Base-by-base conservation (phyloP, 2,329 filamentous ascomycete species). In the Colletotrichum gloeosporioides region DNA sequence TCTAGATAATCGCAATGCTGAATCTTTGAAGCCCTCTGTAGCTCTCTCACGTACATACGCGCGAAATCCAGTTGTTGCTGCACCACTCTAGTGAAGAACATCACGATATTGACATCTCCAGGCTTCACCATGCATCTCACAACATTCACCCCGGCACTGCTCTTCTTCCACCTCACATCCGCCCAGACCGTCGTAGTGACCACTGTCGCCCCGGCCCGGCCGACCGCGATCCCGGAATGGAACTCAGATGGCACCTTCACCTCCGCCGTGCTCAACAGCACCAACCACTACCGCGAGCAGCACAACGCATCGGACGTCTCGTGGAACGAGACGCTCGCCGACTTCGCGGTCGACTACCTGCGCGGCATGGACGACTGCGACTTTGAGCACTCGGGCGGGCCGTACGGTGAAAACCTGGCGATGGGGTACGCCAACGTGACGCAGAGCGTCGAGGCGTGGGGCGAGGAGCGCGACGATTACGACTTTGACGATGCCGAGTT, bases 401-500 rank as follows among this genome's bases (percentile, higher is more conserved):
- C 92, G 0, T 92, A 92, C 77, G 94, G 94, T 80, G 94, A 96
- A 85, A 96, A 96, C 83, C 88, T 96, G 5, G 93, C 93, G 9
- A 87, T 92, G 6, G 94, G 93, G 6, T 95, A 92, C 81, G 77
- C 86, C 0, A 92, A 93, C 80, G 90, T 89, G 2, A 89, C 89
- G 0, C 86, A 88, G 5, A 88, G 90, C 66, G 87, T 96, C n/a
- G 89, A 91, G 61, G 90, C 89, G 3, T 96, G 94, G 94, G 94
- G 91, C 22, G 81, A 88, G 78, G 92, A 95, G 84, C 82, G 90
- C 13, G 80, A 82, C 0, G 75, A 86, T 8, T 96, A 95, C 81
- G 83, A 93, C 79, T 96, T 90, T 82, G 78, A 81, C 3, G 81
- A 88, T 1, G 89, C 89, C 0, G 89, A 88, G 1, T 95, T 94